phyloP scores from a whole-genome alignment of 345 rosid species.

The Gossypium raimondii region DNA sequence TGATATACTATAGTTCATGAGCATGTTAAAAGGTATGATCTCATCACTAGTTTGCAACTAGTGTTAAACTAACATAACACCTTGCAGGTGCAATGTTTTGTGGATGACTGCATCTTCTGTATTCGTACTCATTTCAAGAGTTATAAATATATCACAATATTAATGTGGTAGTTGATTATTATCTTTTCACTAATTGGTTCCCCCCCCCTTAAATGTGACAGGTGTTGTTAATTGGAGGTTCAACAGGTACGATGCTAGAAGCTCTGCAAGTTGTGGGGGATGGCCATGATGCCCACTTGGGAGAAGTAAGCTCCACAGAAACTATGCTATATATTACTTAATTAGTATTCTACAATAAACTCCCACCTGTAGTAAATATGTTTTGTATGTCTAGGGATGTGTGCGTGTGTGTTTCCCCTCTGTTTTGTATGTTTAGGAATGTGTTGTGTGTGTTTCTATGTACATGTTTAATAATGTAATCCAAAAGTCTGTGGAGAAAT shows the following conservation, averaged over 20 bases:
- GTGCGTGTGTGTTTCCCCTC: neutral
- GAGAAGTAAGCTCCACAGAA: constrained; percentile 58
- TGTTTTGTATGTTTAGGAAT: neutral
- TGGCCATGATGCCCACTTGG: constrained; percentile 49
- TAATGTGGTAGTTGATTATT: constrained; percentile 11
- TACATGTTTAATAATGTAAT: too few species aligned
- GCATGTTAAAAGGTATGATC: neutral
- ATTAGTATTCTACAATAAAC: neutral
- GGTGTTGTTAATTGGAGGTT: constrained; percentile 93
- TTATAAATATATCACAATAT: neutral
- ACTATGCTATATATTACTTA: neutral
- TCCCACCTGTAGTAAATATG: neutral
- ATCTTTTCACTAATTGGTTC: constrained; percentile 1
- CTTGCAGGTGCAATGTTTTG: neutral
- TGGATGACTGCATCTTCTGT: neutral
- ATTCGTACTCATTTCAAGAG: neutral
- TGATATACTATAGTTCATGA: neutral
- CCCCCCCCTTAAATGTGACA: constrained; percentile 27
- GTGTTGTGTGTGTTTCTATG: neutral
- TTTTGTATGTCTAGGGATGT: neutral
- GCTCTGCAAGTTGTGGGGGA: constrained; percentile 90
- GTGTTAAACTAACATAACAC: neutral
- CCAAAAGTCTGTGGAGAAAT: too few species aligned
- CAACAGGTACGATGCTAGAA: constrained; percentile 98
- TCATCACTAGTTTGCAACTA: neutral